Conservation (phyloP, 805 yeast genomes). For the Candida ficus region DNA sequence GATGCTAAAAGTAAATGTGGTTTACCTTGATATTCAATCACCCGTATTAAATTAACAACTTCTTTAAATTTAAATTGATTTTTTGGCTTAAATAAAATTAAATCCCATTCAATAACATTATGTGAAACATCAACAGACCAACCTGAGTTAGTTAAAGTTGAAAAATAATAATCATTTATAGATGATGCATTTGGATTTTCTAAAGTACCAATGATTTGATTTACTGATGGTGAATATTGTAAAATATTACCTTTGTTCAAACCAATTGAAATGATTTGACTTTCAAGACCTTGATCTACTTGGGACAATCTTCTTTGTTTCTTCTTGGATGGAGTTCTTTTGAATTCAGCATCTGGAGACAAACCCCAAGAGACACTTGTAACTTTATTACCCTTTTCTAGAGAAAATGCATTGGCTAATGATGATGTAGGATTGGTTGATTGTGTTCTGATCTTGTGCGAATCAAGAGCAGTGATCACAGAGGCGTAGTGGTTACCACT, state of each 20-base stretch:
- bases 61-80: constrained; percentile 37
- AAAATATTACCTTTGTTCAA: constrained; percentile 59
- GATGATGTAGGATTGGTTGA: constrained; percentile 37
- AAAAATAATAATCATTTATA: constrained; percentile 46
- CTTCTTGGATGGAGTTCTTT: constrained; percentile 1
- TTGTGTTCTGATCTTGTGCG: constrained; percentile 64
- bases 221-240: constrained; percentile 62
- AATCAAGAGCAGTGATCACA: constrained; percentile 62
- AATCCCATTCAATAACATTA: constrained; percentile 57
- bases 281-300: constrained; percentile 27
- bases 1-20: constrained; percentile 57
- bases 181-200: constrained; percentile 41
- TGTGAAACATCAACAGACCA: constrained; percentile 63
- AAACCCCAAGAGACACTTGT: constrained; percentile 52
- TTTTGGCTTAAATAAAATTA: constrained; percentile 36
- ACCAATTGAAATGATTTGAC: constrained; percentile 52
- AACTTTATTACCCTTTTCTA: constrained; percentile 47
- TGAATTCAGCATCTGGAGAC: constrained; percentile 10
- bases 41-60: constrained; percentile 27
- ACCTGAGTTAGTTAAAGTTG: constrained; percentile 35
- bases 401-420: constrained; percentile 42
- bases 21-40: constrained; percentile 24
- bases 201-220: constrained; percentile 50
- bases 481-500: constrained; percentile 59
- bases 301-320: constrained; percentile 22